A percentile compares a stretch with the other conserved stretches of the same genome.
phyloP scores from a whole-genome alignment of 768 basidiomycete genomes.

The Strobilomyces echinocephalus region DNA sequence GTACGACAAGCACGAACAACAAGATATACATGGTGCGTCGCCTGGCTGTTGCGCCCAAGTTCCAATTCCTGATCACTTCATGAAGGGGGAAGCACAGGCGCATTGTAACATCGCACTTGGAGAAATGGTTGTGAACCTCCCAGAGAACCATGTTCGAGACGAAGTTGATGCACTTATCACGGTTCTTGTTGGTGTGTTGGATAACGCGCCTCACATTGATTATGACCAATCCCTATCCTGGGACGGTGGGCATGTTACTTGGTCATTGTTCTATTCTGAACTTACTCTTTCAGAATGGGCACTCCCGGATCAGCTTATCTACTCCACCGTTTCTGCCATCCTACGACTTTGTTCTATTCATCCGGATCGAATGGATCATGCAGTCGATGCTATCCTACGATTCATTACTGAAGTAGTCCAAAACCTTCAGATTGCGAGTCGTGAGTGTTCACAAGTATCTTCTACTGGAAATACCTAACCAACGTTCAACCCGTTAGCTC shows the following conservation, averaged over 20 bases:
- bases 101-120: slow-evolving; percentile 84
- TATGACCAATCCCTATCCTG: slow-evolving; percentile 77
- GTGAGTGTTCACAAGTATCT: slow-evolving; percentile 37
- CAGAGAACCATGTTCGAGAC: slow-evolving; percentile 46
- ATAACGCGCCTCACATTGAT: slow-evolving; percentile 68
- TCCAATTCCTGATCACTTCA: slow-evolving; percentile 1
- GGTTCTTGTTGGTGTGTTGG: slow-evolving; percentile 61
- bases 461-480: background rate
- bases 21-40: slow-evolving; percentile 56
- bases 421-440: slow-evolving; percentile 46
- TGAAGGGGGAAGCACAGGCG: slow-evolving; percentile 62
- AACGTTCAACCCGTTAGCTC: slow-evolving; percentile 39
- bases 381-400: slow-evolving; percentile 53
- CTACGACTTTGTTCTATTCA: slow-evolving; percentile 59
- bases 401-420: slow-evolving; percentile 58
- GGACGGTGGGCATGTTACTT: slow-evolving; percentile 50
- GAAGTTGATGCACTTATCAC: slow-evolving; percentile 52
- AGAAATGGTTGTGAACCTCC: slow-evolving; percentile 64
- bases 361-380: slow-evolving; percentile 43
- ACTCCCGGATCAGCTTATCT: slow-evolving; percentile 79
- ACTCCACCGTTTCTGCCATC: slow-evolving; percentile 71
- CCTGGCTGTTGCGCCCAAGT: background rate
- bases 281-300: slow-evolving; percentile 66
- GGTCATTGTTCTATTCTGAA: background rate
- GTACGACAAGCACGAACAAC: slow-evolving; percentile 10